A percentile compares a stretch with the other conserved stretches of the same genome.
phyloP scores from a whole-genome alignment of 768 basidiomycete genomes.

The Tricholoma terreum region DNA sequence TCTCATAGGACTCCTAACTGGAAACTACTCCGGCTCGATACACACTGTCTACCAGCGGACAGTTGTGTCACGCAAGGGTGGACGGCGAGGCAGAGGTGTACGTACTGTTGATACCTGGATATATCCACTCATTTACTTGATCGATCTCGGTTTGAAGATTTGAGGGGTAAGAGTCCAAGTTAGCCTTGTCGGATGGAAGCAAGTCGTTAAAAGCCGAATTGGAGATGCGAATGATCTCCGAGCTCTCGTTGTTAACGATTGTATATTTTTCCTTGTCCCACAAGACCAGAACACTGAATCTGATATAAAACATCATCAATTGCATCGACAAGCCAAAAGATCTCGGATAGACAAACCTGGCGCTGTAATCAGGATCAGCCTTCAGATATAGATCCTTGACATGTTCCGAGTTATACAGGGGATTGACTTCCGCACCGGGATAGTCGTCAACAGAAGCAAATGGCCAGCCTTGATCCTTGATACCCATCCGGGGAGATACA shows the following conservation, averaged over 20 bases:
- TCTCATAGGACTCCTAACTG: slow-evolving; percentile 73
- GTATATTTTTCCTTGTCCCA: slow-evolving; percentile 88
- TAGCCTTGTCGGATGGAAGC: slow-evolving; percentile 59
- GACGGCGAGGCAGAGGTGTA: slow-evolving; percentile 1
- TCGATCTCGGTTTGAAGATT: slow-evolving; percentile 75
- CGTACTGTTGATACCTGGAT: slow-evolving; percentile 78
- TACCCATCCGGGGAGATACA: slow-evolving; percentile 84
- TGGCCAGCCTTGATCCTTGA: slow-evolving; percentile 69
- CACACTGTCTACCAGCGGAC: slow-evolving; percentile 58
- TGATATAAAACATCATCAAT: slow-evolving; percentile 14
- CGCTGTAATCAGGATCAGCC: slow-evolving; percentile 66
- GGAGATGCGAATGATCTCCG: slow-evolving; percentile 92
- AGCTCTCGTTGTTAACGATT: slow-evolving; percentile 93
- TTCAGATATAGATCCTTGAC: slow-evolving; percentile 83
- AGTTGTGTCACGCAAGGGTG: not conserved
- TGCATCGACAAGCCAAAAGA: not conserved
- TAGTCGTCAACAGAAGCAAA: slow-evolving; percentile 68
- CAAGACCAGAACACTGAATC: slow-evolving; percentile 84
- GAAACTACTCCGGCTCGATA: slow-evolving; percentile 88
- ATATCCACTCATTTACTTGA: slow-evolving; percentile 79
- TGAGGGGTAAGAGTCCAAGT: slow-evolving; percentile 76
- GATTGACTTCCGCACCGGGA: slow-evolving; percentile 72
- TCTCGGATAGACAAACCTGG: slow-evolving; percentile 42
- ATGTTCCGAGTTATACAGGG: slow-evolving; percentile 62
- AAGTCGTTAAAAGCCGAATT: slow-evolving; percentile 80